Evolutionary conservation across 805 yeast species (phyloP), one percentile per base, ranked within the genome.

Genomic region (Sungouiella blattae): DNA sequence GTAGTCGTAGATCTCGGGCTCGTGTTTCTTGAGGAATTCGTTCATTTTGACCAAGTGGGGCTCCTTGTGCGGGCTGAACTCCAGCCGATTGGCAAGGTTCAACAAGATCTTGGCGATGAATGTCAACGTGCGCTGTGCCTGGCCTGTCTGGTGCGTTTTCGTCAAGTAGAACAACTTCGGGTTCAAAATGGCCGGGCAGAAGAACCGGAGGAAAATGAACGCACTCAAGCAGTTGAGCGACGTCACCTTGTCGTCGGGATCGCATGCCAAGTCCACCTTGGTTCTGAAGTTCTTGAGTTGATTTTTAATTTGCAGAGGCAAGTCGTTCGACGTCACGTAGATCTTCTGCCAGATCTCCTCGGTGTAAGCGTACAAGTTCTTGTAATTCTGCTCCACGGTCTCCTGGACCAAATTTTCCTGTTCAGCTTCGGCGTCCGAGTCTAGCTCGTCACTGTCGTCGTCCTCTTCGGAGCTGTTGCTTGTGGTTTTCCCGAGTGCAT

Each of bases 161-260:
- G 87, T 76, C 32, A 93, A 64, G 41, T 80, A 79, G 56, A 87
- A 88, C 32, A 89, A 58, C 50, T 87, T 87, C 0, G 98, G 98
- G 50, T 87, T 89, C 52, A 93, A 62, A 18, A 91, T 75, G 0
- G 96, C 95, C 0, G 98, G 98, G 50, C 96, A 88, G 44, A 88
- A 75, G 57, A 67, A 67, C 38, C 73, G 47, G 40, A 91, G 62
- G 55, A 91, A 93, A 9, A 91, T 63, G 50, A 93, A 85, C 1
- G 96, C 88, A 14, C 93, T 75, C 21, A 89, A 62, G 32, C 95
- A 84, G 51, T 88, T 83, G 39, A 83, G 64, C 0, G 87, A 73
- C 1, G 73, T 67, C 2, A 55, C 50, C 39, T 66, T 64, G 49
- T 80, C 83, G 11, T 62, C 68, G 1, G 80, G 77, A 43, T 74